Evolutionary conservation across 805 yeast species (phyloP), one percentile per base, ranked within the genome.

Genomic region (Millerozyma acaciae): DNA sequence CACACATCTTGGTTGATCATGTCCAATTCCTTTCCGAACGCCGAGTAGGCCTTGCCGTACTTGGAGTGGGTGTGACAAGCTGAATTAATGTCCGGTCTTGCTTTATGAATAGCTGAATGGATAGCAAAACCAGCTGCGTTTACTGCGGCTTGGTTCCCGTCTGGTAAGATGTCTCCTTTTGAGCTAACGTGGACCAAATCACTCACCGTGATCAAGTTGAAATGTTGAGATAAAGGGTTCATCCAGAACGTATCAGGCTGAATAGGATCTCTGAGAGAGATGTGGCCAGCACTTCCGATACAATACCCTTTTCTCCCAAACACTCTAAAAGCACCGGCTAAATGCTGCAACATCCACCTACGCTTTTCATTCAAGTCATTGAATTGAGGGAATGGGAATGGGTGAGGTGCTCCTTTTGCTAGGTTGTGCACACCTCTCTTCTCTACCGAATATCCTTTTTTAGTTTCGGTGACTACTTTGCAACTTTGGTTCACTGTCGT

Each of bases 201-300:
- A 25, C 55, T 45, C n/a, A 65, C 66, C 30, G 53, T 58, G 32
- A 64, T 55, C 32, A 63, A 42, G 10, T 59, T 59, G 40, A 83
- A 86, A 57, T 86, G 95, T 43, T 69, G 71, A 10, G 83, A 90
- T 43, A 86, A 63, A 4, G 95, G 95, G 59, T 86, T 86, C 54
- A 86, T 84, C 95, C 95, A 86, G 55, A 86, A 86, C 4, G 90
- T 83, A 28, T 66, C 55, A 10, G 82, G 82, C 43, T 80, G 76
- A 28, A 82, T 77, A 3, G 95, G 95, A 50, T 86, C 95, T 45
- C 93, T 72, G 9, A 86, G 71, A 8, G 93, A 80, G 38, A 86
- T 84, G 53, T 86, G 95, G 14, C 95, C 95, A 0, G 95, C 87
- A 12, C 77, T 57, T 10, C 95, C 95, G 53, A 83, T 87, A 12